These are phyloP conservation scores for Phaffia tasmanica DNA, from an alignment of 768 basidiomycete genomes.

Conservation along the genomic window DNA sequence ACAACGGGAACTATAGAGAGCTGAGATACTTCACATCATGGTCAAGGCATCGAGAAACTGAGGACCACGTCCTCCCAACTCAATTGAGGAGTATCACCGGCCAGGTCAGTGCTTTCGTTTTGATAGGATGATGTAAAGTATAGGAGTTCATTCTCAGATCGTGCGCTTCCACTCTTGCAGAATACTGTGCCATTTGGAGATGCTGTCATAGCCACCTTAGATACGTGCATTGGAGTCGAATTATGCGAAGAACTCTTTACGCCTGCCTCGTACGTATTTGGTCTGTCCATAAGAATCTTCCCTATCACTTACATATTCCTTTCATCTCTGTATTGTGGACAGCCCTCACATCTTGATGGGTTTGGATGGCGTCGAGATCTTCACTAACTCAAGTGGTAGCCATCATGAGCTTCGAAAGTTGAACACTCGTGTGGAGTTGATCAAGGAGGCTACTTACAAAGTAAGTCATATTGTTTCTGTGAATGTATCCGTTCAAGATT, in stretches of 20 bases:
- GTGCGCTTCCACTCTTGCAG: conserved; percentile 40
- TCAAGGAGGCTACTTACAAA: conserved; percentile 93
- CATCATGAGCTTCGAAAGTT: conserved; percentile 98
- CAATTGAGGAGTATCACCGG: conserved; percentile 79
- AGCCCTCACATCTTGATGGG: conserved; percentile 98
- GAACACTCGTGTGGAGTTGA: conserved; percentile 77
- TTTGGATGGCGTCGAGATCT: conserved; percentile 95
- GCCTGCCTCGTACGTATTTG: conserved; percentile 61
- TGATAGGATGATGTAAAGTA: not conserved
- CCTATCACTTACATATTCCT: conserved; percentile 8
- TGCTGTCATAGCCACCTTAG: conserved; percentile 79
- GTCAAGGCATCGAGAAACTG: conserved; percentile 75
- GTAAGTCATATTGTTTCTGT: conserved; percentile 39
- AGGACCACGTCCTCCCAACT: conserved; percentile 82
- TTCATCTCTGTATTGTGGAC: not conserved
- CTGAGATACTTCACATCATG: conserved; percentile 75
- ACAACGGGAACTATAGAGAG: conserved; percentile 79
- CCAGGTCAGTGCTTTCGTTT: conserved; percentile 48
- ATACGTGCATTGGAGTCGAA: conserved; percentile 95
- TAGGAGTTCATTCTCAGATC: not conserved
- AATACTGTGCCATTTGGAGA: conserved; percentile 89
- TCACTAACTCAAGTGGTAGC: conserved; percentile 95
- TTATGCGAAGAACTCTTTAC: conserved; percentile 97
- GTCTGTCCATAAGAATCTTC: not conserved
- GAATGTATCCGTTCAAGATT: not conserved